These are phyloP conservation scores for Gracilaria domingensis DNA, from an alignment of 23 red algal genomes.

Conservation along the genomic window DNA sequence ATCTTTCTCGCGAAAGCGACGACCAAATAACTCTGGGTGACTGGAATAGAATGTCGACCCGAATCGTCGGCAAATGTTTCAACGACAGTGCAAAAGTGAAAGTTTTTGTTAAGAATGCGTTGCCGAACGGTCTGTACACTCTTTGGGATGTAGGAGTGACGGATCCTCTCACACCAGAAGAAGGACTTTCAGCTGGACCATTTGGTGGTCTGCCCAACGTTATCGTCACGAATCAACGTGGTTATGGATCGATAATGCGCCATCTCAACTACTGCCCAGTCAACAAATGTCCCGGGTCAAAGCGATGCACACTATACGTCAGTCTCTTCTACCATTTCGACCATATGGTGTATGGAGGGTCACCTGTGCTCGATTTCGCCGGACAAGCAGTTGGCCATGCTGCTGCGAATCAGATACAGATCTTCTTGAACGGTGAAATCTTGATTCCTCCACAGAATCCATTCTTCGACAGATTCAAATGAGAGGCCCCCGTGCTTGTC, in stretches of 20 bases:
- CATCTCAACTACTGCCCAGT: slow-evolving; percentile 33
- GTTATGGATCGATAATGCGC: slow-evolving; percentile 2
- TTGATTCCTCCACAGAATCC: slow-evolving; percentile 44
- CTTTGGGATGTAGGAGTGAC: slow-evolving; percentile 44
- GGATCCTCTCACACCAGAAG: slow-evolving; percentile 10
- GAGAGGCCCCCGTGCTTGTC: no score
- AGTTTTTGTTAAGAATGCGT: slow-evolving; percentile 1
- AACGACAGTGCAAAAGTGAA: slow-evolving; percentile 7
- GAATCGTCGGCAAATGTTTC: background rate
- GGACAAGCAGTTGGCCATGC: slow-evolving; percentile 32
- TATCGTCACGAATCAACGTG: slow-evolving; percentile 7
- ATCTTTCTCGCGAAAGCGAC: slow-evolving; percentile 14
- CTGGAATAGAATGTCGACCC: slow-evolving; percentile 24
- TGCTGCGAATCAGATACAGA: slow-evolving; percentile 20
- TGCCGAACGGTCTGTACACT: slow-evolving; percentile 26
- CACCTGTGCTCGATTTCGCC: slow-evolving; percentile 28
- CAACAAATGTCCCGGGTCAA: slow-evolving; percentile 10
- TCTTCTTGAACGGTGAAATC: slow-evolving; percentile 36
- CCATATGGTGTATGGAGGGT: slow-evolving; percentile 32
- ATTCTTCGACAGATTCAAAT: no score
- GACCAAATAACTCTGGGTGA: slow-evolving; percentile 2
- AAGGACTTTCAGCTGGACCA: slow-evolving; percentile 25
- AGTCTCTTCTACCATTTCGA: slow-evolving; percentile 46
- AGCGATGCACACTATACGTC: slow-evolving; percentile 35
- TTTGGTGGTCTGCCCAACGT: slow-evolving; percentile 48